Evolutionary conservation across 2,329 filamentous ascomycete genomes (phyloP).

Genomic region (Nemania serpens): DNA sequence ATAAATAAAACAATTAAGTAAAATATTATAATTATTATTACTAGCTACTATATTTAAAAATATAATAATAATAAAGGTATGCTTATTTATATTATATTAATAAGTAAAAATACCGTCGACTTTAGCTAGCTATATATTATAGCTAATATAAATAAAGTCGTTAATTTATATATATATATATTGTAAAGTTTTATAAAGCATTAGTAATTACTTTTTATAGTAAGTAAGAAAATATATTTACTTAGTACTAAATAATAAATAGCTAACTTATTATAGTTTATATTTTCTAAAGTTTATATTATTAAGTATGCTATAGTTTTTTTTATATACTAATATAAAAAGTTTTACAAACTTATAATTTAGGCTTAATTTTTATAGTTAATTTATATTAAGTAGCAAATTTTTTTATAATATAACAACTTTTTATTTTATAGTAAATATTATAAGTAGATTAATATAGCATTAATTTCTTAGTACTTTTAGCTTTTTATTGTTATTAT

Average conservation of each 20-base stretch:
- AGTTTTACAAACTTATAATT: not conserved
- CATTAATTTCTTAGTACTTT: not conserved
- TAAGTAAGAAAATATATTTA: not conserved
- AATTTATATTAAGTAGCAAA: conserved; percentile 2
- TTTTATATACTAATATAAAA: conserved; percentile 4
- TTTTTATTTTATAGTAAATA: not conserved
- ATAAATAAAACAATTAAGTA: not conserved
- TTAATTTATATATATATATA: not conserved
- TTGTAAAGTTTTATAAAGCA: not conserved
- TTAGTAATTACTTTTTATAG: not conserved
- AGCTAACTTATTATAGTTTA: not conserved
- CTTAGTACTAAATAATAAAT: not conserved
- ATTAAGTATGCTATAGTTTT: not conserved
- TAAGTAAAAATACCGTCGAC: not conserved
- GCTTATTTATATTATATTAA: conserved; percentile 1
- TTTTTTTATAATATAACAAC: not conserved
- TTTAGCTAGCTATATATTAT: not conserved
- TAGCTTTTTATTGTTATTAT: not conserved
- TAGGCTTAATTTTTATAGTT: conserved; percentile 1
- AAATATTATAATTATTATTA: not conserved
- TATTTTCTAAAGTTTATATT: not conserved
- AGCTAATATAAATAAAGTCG: not conserved
- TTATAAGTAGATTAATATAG: not conserved
- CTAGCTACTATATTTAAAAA: not conserved
- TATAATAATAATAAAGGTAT: conserved; percentile 1